These are phyloP conservation scores for Fraxinus dipetala DNA, from an alignment of 305 asterid genomes.

Conservation along the genomic window DNA sequence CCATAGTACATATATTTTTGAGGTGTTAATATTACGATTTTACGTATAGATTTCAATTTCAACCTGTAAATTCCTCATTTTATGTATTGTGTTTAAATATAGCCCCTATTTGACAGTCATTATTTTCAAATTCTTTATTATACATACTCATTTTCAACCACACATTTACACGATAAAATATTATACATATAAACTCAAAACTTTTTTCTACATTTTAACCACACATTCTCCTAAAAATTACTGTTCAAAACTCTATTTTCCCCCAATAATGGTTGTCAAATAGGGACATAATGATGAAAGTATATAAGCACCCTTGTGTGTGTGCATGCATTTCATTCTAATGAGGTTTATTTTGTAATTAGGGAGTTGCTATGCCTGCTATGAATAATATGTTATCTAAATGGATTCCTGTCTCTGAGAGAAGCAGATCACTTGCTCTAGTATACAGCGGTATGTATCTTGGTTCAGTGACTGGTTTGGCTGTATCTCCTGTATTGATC, in stretches of 20 bases:
- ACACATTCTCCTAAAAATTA: background rate
- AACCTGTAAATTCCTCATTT: background rate
- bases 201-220: background rate
- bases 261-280: background rate
- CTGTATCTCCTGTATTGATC: slow-evolving; percentile 73
- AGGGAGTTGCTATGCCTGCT: slow-evolving; percentile 99
- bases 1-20: background rate
- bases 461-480: slow-evolving; percentile 94
- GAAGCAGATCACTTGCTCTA: slow-evolving; percentile 96
- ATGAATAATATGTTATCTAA: slow-evolving; percentile 90
- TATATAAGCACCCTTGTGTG: slow-evolving; percentile 1
- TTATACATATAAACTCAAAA: too few relatives aligned
- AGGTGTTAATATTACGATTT: background rate
- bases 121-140: too few relatives aligned
- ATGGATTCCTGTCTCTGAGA: slow-evolving; percentile 96
- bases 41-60: background rate
- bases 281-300: background rate
- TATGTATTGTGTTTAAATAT: background rate
- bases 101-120: background rate
- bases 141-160: too few relatives aligned
- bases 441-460: slow-evolving; percentile 99
- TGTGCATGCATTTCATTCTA: slow-evolving; percentile 19
- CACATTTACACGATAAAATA: too few relatives aligned
- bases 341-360: slow-evolving; percentile 29
- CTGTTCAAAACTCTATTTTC: background rate